Percentiles rank a stretch among this genome's conserved stretches.
Evolutionary conservation across 148 eudicot genomes (phyloP).

Genomic region (Silene uniflora): DNA sequence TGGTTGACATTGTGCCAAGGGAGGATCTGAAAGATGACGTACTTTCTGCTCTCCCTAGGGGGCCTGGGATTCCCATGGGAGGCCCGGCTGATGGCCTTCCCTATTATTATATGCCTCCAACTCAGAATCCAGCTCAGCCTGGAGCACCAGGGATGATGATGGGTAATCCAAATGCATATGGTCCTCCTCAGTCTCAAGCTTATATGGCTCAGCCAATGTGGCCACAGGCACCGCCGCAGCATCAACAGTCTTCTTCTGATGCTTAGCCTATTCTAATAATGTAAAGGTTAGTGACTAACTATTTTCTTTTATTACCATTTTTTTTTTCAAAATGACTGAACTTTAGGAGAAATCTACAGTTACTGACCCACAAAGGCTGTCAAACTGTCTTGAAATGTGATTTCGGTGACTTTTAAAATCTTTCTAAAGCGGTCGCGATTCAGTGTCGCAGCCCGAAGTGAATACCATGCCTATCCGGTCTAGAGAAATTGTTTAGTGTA

Average conservation of each 20-base stretch:
- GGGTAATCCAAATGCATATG: slow-evolving; percentile 55
- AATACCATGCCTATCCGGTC: too few relatives aligned
- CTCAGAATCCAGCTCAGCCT: slow-evolving; percentile 55
- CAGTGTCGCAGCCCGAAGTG: too few relatives aligned
- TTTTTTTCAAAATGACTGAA: background rate
- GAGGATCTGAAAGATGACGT: slow-evolving; percentile 74
- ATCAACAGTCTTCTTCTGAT: slow-evolving; percentile 62
- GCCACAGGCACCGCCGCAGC: slow-evolving; percentile 37
- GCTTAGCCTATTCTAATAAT: slow-evolving; percentile 34
- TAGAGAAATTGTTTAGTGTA: too few relatives aligned
- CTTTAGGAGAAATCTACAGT: background rate
- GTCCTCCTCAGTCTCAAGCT: slow-evolving; percentile 50
- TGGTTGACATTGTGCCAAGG: slow-evolving; percentile 77
- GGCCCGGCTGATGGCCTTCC: slow-evolving; percentile 57
- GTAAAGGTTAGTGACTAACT: slow-evolving; percentile 22
- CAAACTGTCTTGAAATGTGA: too few relatives aligned
- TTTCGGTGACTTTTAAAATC: background rate
- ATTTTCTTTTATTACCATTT: background rate
- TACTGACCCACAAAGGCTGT: background rate
- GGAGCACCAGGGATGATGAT: slow-evolving; percentile 62
- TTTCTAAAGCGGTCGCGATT: background rate
- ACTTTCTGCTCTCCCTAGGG: slow-evolving; percentile 53
- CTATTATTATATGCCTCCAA: slow-evolving; percentile 62
- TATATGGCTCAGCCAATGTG: slow-evolving; percentile 67
- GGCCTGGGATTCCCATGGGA: slow-evolving; percentile 48